These are phyloP conservation scores for Gossypium longicalyx DNA, from an alignment of 345 rosid genomes.

Conservation along the genomic window DNA sequence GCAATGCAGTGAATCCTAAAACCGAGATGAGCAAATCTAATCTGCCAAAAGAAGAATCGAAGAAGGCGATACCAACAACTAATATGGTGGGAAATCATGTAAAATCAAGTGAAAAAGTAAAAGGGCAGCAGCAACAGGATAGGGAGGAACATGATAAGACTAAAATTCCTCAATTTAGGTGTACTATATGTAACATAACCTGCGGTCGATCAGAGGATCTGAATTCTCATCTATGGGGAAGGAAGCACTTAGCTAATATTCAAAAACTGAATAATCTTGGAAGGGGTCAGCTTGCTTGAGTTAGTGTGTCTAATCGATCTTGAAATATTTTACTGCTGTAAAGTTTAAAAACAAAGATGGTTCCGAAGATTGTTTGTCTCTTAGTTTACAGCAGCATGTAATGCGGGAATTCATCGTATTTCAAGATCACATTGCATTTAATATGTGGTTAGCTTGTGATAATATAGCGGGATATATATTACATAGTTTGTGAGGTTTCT, in stretches of 20 bases:
- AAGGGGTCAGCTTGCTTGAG: background rate
- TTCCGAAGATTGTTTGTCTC: background rate
- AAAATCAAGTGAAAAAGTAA: background rate
- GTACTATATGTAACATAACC: conserved; percentile 13
- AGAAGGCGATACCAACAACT: background rate
- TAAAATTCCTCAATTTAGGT: background rate
- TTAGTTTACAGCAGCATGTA: background rate
- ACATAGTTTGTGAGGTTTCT: too few relatives aligned
- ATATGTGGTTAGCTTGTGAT: background rate
- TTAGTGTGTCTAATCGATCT: too few relatives aligned
- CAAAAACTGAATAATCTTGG: background rate
- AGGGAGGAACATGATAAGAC: background rate
- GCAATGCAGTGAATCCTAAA: background rate
- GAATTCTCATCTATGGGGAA: conserved; percentile 6
- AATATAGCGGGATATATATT: too few relatives aligned
- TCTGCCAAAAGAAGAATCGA: background rate
- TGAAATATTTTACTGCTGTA: background rate
- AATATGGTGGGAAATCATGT: background rate
- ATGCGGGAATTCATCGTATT: background rate
- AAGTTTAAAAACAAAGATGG: background rate
- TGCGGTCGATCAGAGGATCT: background rate
- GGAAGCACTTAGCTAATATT: conserved; percentile 6
- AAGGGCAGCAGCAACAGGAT: background rate
- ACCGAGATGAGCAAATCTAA: background rate
- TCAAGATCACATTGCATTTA: background rate